Conservation (phyloP, 1,139 yeast species). For the Spencermartinsiella ligniputridi region DNA sequence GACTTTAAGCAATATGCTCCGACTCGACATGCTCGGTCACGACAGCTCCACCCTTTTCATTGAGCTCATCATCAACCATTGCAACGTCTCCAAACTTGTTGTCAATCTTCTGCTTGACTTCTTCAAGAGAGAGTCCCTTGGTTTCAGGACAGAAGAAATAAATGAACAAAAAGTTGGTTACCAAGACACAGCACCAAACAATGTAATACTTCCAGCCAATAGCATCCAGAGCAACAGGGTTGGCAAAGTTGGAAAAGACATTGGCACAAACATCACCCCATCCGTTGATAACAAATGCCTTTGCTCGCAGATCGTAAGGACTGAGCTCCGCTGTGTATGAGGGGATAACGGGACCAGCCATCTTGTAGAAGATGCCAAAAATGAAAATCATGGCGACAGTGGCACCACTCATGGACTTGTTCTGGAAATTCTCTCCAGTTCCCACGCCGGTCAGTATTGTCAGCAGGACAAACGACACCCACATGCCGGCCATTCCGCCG, state of each 20-base stretch:
- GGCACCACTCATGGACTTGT: constrained; percentile 7
- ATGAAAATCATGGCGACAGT: constrained; percentile 12
- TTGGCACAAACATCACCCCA: constrained; percentile 4
- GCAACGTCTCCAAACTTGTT: background rate
- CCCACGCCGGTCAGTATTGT: constrained; percentile 9
- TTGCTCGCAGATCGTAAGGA: constrained; percentile 32
- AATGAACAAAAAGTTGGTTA: constrained; percentile 45
- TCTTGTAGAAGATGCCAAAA: constrained; percentile 5
- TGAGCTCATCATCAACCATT: background rate
- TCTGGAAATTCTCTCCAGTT: constrained; percentile 3
- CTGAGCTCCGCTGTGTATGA: constrained; percentile 32
- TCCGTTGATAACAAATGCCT: constrained; percentile 5
- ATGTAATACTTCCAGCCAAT: constrained; percentile 38
- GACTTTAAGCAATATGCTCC: background rate
- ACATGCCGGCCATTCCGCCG: constrained; percentile 17
- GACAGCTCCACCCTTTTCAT: background rate
- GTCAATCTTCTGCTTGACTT: constrained; percentile 14
- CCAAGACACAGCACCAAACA: constrained; percentile 58
- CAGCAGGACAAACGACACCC: constrained; percentile 10
- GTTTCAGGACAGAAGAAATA: constrained; percentile 45
- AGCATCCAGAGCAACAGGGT: constrained; percentile 53
- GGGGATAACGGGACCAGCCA: constrained; percentile 56
- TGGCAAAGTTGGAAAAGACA: constrained; percentile 43
- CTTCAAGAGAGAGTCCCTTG: constrained; percentile 40
- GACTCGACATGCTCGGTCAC: background rate